These are phyloP conservation scores for Chloroidium sp. DNA, from an alignment of 163 green algal genomes.

Conservation along the genomic window DNA sequence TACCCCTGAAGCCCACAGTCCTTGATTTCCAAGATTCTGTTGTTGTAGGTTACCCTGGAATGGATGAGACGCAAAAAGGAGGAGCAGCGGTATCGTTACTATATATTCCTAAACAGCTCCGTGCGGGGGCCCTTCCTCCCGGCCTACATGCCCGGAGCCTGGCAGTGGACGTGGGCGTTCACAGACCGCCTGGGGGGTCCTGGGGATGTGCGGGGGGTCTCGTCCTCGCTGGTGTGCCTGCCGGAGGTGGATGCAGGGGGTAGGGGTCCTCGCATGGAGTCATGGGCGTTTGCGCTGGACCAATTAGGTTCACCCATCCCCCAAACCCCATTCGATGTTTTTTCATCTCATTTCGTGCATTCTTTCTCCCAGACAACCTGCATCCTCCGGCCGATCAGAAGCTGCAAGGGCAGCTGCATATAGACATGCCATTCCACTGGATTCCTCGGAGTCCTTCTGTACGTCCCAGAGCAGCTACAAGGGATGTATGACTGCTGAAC, in stretches of 20 bases:
- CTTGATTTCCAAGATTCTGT: background rate
- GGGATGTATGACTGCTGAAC: too few relatives aligned
- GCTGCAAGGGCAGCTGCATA: too few relatives aligned
- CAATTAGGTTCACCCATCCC: too few relatives aligned
- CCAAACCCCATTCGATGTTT: too few relatives aligned
- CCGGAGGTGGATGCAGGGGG: slow-evolving; percentile 43
- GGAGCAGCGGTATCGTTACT: slow-evolving; percentile 44
- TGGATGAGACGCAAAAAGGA: background rate
- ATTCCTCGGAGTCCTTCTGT: too few relatives aligned
- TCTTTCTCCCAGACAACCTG: too few relatives aligned
- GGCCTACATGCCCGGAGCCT: slow-evolving; percentile 49
- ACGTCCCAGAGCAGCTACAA: too few relatives aligned
- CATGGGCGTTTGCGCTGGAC: slow-evolving; percentile 54
- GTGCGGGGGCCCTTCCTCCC: slow-evolving; percentile 60
- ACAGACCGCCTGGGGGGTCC: slow-evolving; percentile 20
- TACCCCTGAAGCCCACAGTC: background rate
- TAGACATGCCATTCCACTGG: too few relatives aligned
- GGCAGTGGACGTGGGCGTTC: slow-evolving; percentile 67
- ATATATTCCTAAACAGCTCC: slow-evolving; percentile 64
- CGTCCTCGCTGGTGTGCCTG: slow-evolving; percentile 62
- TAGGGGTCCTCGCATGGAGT: slow-evolving; percentile 57
- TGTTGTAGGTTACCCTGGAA: slow-evolving; percentile 5
- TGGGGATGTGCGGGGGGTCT: slow-evolving; percentile 28
- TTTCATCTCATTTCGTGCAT: too few relatives aligned
- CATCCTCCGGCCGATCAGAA: too few relatives aligned